These are phyloP conservation scores for Gillenia trifoliata DNA, from an alignment of 306 rosid species.

Conservation along the genomic window DNA sequence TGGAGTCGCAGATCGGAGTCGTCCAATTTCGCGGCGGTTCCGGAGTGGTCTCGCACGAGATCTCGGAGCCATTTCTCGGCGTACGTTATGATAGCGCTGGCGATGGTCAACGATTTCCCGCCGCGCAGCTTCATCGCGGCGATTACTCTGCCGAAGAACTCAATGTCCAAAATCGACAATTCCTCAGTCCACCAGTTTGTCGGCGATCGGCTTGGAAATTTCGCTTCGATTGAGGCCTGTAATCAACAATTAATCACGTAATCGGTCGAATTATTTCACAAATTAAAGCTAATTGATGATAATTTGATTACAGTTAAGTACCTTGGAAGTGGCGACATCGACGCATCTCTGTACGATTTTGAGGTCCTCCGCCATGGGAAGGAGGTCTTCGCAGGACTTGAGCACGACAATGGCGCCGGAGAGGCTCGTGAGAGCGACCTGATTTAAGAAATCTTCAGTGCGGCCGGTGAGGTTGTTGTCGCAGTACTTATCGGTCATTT, in stretches of 20 bases:
- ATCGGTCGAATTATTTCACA: neutral
- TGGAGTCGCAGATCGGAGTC: conserved; percentile 24
- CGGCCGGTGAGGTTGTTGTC: conserved; percentile 63
- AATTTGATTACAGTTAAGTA: neutral
- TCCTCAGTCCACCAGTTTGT: conserved; percentile 96
- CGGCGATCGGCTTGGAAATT: conserved; percentile 67
- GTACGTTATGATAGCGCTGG: conserved; percentile 66
- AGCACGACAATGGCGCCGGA: conserved; percentile 55
- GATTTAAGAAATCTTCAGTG: conserved; percentile 63
- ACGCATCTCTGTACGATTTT: conserved; percentile 49
- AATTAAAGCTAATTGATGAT: neutral
- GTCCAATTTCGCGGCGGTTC: conserved; percentile 23
- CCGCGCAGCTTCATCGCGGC: conserved; percentile 56
- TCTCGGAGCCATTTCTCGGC: conserved; percentile 67
- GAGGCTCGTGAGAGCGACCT: conserved; percentile 61
- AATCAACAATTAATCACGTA: neutral
- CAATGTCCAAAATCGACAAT: conserved; percentile 49
- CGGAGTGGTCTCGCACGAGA: conserved; percentile 77
- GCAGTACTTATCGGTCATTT: conserved; percentile 70
- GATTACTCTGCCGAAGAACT: conserved; percentile 48
- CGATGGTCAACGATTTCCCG: conserved; percentile 41
- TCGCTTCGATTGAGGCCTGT: conserved; percentile 59
- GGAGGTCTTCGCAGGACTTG: conserved; percentile 53
- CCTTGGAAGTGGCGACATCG: conserved; percentile 45
- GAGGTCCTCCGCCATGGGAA: conserved; percentile 51